Conservation (phyloP, 2,329 filamentous ascomycete genomes). For the Trichoderma sp. region DNA sequence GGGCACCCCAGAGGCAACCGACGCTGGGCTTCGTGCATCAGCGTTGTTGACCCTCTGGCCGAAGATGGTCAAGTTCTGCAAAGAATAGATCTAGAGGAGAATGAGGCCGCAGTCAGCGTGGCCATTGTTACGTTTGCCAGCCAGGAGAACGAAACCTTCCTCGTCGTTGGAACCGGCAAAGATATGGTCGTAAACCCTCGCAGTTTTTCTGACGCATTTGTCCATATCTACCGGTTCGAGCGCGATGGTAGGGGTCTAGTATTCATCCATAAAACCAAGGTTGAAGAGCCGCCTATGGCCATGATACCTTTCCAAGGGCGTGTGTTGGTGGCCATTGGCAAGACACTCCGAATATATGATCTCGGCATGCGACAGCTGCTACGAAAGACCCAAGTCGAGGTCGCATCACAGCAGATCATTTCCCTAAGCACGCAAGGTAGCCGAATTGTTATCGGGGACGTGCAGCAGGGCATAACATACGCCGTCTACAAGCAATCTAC, state of each 20-base stretch:
- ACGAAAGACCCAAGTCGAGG: constrained; percentile 82
- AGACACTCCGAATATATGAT: constrained; percentile 82
- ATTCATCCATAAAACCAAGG: constrained; percentile 93
- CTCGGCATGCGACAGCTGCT: constrained; percentile 89
- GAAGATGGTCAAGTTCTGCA: constrained; percentile 68
- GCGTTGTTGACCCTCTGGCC: constrained; percentile 77
- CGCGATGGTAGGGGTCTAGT: constrained; percentile 85
- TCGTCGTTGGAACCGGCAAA: constrained; percentile 93
- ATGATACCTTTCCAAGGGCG: constrained; percentile 90
- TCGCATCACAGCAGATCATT: constrained; percentile 78
- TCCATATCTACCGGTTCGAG: constrained; percentile 88
- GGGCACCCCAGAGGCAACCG: constrained; percentile 80
- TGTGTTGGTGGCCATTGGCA: constrained; percentile 79
- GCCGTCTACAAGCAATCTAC: constrained; percentile 91
- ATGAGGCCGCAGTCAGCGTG: constrained; percentile 86
- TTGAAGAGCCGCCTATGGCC: constrained; percentile 86
- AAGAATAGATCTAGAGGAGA: constrained; percentile 78
- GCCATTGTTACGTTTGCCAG: constrained; percentile 82
- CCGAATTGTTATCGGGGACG: constrained; percentile 87
- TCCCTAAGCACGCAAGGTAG: constrained; percentile 86
- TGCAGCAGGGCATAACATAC: constrained; percentile 87
- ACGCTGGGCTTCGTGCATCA: constrained; percentile 95
- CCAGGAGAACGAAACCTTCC: constrained; percentile 82
- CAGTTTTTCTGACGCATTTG: constrained; percentile 73
- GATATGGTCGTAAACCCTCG: constrained; percentile 78